A percentile compares a stretch with the other conserved stretches of the same genome.
These are phyloP conservation scores for Calocera viscosa DNA, from an alignment of 768 basidiomycete species.

Conservation along the genomic window DNA sequence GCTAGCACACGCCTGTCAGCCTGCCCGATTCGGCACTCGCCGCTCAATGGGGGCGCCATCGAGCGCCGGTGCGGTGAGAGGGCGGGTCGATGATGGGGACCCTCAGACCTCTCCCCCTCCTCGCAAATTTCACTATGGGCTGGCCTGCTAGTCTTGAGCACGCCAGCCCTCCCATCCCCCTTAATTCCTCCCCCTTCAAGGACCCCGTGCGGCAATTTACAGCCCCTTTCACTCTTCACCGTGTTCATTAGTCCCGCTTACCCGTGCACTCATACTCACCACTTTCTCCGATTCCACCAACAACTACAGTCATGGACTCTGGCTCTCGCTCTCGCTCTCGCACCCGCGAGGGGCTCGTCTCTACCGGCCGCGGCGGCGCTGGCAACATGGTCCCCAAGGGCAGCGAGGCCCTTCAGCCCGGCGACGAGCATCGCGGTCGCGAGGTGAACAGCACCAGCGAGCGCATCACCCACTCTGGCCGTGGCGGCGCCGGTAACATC, in stretches of 20 bases:
- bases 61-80: not conserved
- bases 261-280: not conserved
- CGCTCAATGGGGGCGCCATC: not conserved
- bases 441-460: not conserved
- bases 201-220: too few species aligned
- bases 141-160: not conserved
- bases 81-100: not conserved
- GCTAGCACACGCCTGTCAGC: not conserved
- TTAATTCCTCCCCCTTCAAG: not conserved
- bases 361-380: not conserved
- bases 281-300: not conserved
- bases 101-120: not conserved
- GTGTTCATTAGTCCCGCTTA: not conserved
- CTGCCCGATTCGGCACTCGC: not conserved
- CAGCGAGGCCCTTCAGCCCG: not conserved
- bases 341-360: not conserved
- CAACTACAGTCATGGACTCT: not conserved
- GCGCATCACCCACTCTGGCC: slow-evolving; percentile 37
- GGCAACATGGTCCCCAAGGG: not conserved
- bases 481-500: slow-evolving; percentile 78
- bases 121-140: slow-evolving; percentile 1
- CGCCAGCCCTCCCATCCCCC: not conserved
- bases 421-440: not conserved
- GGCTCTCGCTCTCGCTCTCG: not conserved
- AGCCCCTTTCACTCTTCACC: not conserved